Conservation (phyloP, 2,329 filamentous ascomycete genomes). For the Fusarium sp. region DNA sequence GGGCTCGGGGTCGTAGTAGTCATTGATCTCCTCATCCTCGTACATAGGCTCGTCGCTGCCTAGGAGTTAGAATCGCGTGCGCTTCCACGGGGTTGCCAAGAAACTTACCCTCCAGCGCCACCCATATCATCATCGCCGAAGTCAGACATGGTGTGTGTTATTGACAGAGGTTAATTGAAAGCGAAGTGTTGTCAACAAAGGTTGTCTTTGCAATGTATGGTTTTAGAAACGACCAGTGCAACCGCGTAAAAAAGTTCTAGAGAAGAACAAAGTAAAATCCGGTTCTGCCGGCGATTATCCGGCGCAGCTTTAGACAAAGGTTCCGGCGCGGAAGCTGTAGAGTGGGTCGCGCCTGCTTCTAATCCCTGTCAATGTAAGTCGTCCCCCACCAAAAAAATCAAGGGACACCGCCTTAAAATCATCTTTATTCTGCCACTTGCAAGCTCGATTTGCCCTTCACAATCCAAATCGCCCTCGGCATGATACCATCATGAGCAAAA, state of each 20-base stretch:
- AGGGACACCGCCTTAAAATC: constrained; percentile 51
- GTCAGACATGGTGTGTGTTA: constrained; percentile 71
- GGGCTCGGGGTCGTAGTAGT: constrained; percentile 67
- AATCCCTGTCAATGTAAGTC: constrained; percentile 13
- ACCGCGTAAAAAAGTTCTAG: constrained; percentile 49
- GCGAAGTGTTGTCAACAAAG: constrained; percentile 2
- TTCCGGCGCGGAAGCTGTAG: not conserved
- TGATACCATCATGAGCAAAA: constrained; percentile 50
- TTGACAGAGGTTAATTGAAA: constrained; percentile 4
- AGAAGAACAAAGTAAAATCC: constrained; percentile 39
- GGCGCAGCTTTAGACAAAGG: constrained; percentile 21
- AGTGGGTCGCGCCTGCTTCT: constrained; percentile 9
- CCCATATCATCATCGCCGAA: constrained; percentile 74
- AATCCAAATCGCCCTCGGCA: constrained; percentile 19
- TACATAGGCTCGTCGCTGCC: constrained; percentile 75
- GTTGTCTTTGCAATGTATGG: constrained; percentile 29
- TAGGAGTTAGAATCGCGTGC: constrained; percentile 43
- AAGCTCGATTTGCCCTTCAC: constrained; percentile 19
- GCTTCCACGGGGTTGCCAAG: not conserved
- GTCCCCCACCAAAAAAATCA: constrained; percentile 47
- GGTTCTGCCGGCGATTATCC: constrained; percentile 50
- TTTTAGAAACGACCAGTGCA: constrained; percentile 37
- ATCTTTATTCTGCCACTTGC: constrained; percentile 49
- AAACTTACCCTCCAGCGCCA: constrained; percentile 67
- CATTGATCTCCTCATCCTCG: constrained; percentile 74